Evolutionary conservation across 2,329 filamentous ascomycete genomes (phyloP).

Genomic region (Neocucurbitaria cava): DNA sequence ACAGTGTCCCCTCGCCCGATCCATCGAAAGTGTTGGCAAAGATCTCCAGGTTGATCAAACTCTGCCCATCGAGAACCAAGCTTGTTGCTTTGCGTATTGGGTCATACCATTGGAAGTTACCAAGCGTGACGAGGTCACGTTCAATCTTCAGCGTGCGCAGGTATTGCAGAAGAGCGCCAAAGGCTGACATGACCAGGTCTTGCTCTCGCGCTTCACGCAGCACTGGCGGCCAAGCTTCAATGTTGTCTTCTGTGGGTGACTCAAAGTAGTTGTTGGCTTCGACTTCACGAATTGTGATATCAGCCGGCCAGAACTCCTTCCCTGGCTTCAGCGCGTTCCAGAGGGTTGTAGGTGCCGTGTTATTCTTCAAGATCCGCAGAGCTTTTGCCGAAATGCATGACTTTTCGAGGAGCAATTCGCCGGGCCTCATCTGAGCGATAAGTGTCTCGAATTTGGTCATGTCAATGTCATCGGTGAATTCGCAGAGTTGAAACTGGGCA

Average conservation of each 20-base stretch:
- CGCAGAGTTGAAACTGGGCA: conserved; percentile 90
- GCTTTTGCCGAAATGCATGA: conserved; percentile 85
- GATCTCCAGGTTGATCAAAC: conserved; percentile 95
- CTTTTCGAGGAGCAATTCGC: conserved; percentile 87
- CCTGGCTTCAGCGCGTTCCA: conserved; percentile 92
- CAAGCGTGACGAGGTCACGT: conserved; percentile 82
- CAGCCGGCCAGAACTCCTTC: conserved; percentile 90
- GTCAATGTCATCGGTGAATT: conserved; percentile 90
- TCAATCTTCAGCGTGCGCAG: conserved; percentile 85
- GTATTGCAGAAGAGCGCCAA: conserved; percentile 89
- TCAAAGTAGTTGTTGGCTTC: conserved; percentile 81
- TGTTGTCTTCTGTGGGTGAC: conserved; percentile 61
- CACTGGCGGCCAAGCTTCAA: conserved; percentile 77
- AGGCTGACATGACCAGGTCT: conserved; percentile 85
- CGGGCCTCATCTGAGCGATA: conserved; percentile 87
- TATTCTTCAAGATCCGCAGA: conserved; percentile 93
- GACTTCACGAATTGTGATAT: conserved; percentile 81
- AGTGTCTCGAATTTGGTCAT: conserved; percentile 98
- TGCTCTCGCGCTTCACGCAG: conserved; percentile 77
- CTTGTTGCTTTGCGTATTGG: conserved; percentile 91
- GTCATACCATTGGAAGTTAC: conserved; percentile 90
- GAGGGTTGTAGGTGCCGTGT: conserved; percentile 87
- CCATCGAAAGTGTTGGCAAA: conserved; percentile 94
- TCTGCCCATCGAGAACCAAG: conserved; percentile 92
- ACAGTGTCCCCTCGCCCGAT: conserved; percentile 83